Conservation (phyloP, 1,284 basidiomycete species). For the Papiliotrema terrestris region DNA sequence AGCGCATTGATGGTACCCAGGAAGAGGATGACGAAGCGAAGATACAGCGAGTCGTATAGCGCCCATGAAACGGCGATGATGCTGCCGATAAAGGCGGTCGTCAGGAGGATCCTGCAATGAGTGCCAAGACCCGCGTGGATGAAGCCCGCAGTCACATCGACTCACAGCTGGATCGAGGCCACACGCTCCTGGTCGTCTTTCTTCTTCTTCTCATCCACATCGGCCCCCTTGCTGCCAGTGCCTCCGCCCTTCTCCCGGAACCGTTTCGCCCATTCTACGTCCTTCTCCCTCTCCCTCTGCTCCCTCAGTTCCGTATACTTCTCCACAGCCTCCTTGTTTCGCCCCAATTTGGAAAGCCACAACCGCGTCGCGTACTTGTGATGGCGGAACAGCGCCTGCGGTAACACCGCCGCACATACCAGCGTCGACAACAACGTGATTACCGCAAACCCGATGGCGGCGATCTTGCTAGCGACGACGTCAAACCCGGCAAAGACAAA, state of each 20-base stretch:
- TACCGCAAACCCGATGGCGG: constrained; percentile 9
- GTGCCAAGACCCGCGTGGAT: too few relatives aligned
- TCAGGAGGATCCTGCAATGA: constrained; percentile 16
- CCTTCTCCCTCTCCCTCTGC: background rate
- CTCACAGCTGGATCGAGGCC: constrained; percentile 17
- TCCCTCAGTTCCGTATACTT: background rate
- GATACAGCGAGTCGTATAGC: constrained; percentile 28
- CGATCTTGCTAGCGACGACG: constrained; percentile 17
- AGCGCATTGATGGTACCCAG: constrained; percentile 28
- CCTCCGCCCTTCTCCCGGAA: background rate
- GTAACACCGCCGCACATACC: constrained; percentile 7
- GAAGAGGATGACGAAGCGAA: constrained; percentile 34
- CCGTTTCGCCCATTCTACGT: background rate
- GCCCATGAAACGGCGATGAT: constrained; percentile 22
- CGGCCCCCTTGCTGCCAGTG: background rate
- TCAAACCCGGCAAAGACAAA: constrained; percentile 31
- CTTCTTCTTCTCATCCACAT: background rate
- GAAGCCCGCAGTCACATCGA: background rate
- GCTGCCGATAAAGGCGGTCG: constrained; percentile 2
- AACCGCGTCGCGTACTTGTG: constrained; percentile 1
- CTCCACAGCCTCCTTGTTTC: background rate
- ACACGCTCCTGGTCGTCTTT: constrained; percentile 10
- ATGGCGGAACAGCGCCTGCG: constrained; percentile 5
- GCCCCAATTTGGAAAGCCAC: background rate
- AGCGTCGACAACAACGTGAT: constrained; percentile 7